Evolutionary conservation across 306 rosid genomes (phyloP).

Genomic region (Glycyrrhiza uralensis): DNA sequence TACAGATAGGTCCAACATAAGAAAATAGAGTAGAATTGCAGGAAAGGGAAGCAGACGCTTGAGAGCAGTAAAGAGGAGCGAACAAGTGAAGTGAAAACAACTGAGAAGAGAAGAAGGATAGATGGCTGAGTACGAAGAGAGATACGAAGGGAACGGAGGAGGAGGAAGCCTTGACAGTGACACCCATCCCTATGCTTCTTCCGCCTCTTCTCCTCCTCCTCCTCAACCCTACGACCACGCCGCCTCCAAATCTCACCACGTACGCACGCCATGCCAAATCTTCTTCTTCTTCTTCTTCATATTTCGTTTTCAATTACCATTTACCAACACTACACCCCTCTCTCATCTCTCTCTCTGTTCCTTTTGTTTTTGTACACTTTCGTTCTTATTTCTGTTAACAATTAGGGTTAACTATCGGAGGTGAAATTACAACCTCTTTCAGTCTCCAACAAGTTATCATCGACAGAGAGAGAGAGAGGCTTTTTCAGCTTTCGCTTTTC

Average conservation of each 20-base stretch:
- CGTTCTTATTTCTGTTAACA: neutral
- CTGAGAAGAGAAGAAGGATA: neutral
- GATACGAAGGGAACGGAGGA: constrained; percentile 72
- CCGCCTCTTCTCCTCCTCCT: constrained; percentile 64
- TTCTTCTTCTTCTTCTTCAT: no score
- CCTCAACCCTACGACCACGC: constrained; percentile 54
- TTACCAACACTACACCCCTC: neutral
- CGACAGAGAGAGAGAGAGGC: neutral
- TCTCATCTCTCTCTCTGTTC: neutral
- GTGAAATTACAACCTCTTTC: neutral
- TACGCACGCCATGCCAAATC: no score
- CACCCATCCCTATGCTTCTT: constrained; percentile 17
- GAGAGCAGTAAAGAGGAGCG: neutral
- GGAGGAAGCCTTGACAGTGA: constrained; percentile 22
- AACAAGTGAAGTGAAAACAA: neutral
- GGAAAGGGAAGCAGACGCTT: neutral
- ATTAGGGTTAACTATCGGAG: no score
- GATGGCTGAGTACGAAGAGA: constrained; percentile 60
- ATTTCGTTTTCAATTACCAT: no score
- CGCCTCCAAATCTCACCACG: constrained; percentile 78
- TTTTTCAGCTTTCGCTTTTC: neutral
- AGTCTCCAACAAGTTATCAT: neutral
- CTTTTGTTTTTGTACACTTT: neutral
- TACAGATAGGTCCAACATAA: neutral
- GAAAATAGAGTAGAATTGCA: neutral